A percentile compares a stretch with the other conserved stretches of the same genome.
These are phyloP conservation scores for Saccharum hybrid DNA, from an alignment of 202 grass and related monocot genomes.

Conservation along the genomic window DNA sequence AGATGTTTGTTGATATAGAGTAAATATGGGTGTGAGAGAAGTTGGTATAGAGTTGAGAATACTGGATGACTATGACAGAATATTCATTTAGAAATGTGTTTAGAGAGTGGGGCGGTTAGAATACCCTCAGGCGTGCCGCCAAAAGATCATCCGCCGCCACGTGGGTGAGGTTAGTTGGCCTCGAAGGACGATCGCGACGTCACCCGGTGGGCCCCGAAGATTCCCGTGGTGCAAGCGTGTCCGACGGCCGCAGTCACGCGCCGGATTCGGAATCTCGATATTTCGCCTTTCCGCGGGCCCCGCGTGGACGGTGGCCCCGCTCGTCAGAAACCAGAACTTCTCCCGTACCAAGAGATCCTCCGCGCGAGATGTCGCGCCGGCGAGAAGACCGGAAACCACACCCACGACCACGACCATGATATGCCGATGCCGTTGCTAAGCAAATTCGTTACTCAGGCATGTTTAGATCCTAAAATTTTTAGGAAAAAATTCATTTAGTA, in stretches of 20 bases:
- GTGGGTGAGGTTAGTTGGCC: conserved; percentile 12
- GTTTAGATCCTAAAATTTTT: too few relatives aligned
- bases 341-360: not conserved
- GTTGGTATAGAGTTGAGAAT: too few relatives aligned
- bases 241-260: not conserved
- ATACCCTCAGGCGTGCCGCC: not conserved
- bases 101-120: too few relatives aligned
- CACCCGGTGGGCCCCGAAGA: not conserved
- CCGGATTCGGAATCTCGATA: conserved; percentile 33
- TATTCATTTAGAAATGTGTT: too few relatives aligned
- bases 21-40: too few relatives aligned
- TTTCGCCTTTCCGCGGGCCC: not conserved
- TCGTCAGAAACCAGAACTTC: not conserved
- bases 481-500: too few relatives aligned
- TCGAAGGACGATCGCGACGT: not conserved
- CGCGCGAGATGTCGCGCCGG: not conserved
- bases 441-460: too few relatives aligned
- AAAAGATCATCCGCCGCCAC: conserved; percentile 3
- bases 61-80: too few relatives aligned
- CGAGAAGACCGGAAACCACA: not conserved
- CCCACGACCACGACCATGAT: not conserved
- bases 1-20: too few relatives aligned
- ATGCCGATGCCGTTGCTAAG: too few relatives aligned
- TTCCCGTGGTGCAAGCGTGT: conserved; percentile 11
- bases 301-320: not conserved